Conservation (phyloP, 2,329 filamentous ascomycete species). For the Xylariaceae sp. region DNA sequence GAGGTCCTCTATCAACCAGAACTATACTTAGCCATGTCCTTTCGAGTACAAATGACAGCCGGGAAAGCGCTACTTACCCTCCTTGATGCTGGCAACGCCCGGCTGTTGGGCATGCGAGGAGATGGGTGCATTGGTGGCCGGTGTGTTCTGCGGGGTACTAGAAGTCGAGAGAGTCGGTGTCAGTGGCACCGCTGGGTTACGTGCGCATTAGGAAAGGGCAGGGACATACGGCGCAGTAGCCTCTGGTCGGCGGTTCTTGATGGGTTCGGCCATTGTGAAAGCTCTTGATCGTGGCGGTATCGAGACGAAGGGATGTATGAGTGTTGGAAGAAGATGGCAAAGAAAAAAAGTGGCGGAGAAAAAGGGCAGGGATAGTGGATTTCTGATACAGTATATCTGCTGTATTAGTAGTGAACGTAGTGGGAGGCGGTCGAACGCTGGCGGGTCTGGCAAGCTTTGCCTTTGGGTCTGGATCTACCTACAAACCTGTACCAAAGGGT, state of each 20-base stretch:
- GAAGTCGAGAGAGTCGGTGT: conserved; percentile 34
- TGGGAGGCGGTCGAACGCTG: conserved; percentile 18
- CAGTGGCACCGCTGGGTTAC: conserved; percentile 18
- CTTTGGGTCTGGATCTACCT: conserved; percentile 4
- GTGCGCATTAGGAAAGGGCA: conserved; percentile 16
- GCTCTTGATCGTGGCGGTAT: conserved; percentile 21
- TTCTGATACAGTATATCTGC: neutral
- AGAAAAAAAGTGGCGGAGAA: conserved; percentile 23
- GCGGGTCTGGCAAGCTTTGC: conserved; percentile 16
- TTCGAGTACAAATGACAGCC: conserved; percentile 4
- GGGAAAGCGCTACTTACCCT: conserved; percentile 65
- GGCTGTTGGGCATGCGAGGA: conserved; percentile 96
- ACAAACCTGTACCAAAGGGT: neutral
- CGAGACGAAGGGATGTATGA: conserved; percentile 19
- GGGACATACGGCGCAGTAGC: conserved; percentile 53
- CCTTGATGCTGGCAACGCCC: conserved; percentile 89
- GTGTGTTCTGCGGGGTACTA: conserved; percentile 98
- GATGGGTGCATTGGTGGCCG: conserved; percentile 90
- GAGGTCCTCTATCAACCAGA: conserved; percentile 65
- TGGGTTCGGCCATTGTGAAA: conserved; percentile 55
- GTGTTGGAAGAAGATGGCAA: conserved; percentile 18
- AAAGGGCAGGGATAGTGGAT: conserved; percentile 23
- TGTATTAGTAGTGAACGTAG: conserved; percentile 7
- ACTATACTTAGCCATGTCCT: conserved; percentile 19
- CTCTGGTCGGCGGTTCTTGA: conserved; percentile 58